phyloP scores from a whole-genome alignment of 2,329 filamentous ascomycete genomes.

The Exophiala bonariae region DNA sequence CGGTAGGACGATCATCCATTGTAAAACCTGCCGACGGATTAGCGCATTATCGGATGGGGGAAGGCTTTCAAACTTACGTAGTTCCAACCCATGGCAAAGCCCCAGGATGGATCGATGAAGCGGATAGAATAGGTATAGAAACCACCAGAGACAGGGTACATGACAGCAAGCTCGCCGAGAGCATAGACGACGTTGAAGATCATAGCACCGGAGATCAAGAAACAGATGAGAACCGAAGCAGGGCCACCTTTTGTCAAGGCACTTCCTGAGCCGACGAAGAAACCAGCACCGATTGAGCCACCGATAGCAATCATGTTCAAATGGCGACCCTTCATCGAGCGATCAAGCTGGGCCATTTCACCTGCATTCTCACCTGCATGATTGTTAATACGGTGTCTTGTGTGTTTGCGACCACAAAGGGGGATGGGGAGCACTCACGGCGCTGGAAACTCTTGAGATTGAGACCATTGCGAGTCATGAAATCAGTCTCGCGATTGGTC shows the following conservation, averaged over 20 bases:
- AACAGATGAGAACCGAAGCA: slow-evolving; percentile 75
- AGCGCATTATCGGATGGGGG: no score
- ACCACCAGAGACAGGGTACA: slow-evolving; percentile 87
- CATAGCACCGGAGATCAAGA: slow-evolving; percentile 78
- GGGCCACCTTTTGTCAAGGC: slow-evolving; percentile 70
- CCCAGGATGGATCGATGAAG: slow-evolving; percentile 75
- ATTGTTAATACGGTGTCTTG: slow-evolving; percentile 4
- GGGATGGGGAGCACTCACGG: slow-evolving; percentile 12
- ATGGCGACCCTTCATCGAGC: slow-evolving; percentile 48
- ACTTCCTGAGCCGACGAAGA: slow-evolving; percentile 81
- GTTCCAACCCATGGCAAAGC: slow-evolving; percentile 48
- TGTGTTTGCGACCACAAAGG: not conserved
- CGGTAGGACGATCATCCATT: slow-evolving; percentile 79
- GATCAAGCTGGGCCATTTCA: slow-evolving; percentile 15
- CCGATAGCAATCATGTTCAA: slow-evolving; percentile 66
- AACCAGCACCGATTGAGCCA: slow-evolving; percentile 63
- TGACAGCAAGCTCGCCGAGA: slow-evolving; percentile 84
- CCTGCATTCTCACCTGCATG: slow-evolving; percentile 12
- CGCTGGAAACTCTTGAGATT: slow-evolving; percentile 28
- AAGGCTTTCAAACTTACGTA: slow-evolving; percentile 49
- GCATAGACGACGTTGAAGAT: slow-evolving; percentile 89
- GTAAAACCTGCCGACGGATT: slow-evolving; percentile 53
- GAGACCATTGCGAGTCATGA: slow-evolving; percentile 30
- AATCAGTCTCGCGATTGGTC: slow-evolving; percentile 22
- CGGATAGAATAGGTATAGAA: slow-evolving; percentile 90